These are phyloP conservation scores for Lasiosphaeris hirsuta DNA, from an alignment of 495 filamentous ascomycete species.

Conservation along the genomic window DNA sequence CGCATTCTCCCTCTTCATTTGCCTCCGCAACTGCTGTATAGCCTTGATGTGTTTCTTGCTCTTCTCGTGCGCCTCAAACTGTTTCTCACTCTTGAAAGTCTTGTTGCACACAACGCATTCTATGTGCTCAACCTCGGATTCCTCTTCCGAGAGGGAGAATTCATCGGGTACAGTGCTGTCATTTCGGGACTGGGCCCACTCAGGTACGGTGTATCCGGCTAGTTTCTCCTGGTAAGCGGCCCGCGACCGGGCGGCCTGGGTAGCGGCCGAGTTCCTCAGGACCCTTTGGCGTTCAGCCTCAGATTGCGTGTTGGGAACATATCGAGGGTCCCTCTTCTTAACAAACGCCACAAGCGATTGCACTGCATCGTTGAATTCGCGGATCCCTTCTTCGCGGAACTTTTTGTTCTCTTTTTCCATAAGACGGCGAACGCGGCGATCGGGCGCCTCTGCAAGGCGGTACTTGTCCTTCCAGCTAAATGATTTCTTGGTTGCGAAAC, in stretches of 20 bases:
- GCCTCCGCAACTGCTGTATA: conserved; percentile 68
- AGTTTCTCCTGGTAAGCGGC: conserved; percentile 76
- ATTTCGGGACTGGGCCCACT: conserved; percentile 67
- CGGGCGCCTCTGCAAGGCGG: conserved; percentile 77
- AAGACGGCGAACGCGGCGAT: conserved; percentile 73
- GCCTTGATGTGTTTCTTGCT: conserved; percentile 94
- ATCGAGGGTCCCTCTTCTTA: conserved; percentile 89
- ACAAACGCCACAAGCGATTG: conserved; percentile 80
- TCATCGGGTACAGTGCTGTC: conserved; percentile 38
- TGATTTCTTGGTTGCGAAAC: conserved; percentile 77
- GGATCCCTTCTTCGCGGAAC: conserved; percentile 73
- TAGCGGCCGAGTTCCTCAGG: conserved; percentile 72
- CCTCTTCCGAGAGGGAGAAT: conserved; percentile 49
- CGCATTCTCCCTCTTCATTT: conserved; percentile 78
- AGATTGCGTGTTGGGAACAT: conserved; percentile 60
- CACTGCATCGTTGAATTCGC: conserved; percentile 94
- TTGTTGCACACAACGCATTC: conserved; percentile 94
- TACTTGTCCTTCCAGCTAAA: conserved; percentile 90
- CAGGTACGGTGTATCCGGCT: conserved; percentile 60
- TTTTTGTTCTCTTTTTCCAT: conserved; percentile 97
- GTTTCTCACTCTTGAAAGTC: conserved; percentile 88
- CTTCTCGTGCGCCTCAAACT: conserved; percentile 89
- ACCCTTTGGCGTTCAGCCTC: conserved; percentile 77
- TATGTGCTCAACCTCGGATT: conserved; percentile 60
- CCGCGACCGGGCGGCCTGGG: conserved; percentile 79